These are phyloP conservation scores for Apiotrichum domesticum DNA, from an alignment of 1,284 basidiomycete species.

Conservation along the genomic window DNA sequence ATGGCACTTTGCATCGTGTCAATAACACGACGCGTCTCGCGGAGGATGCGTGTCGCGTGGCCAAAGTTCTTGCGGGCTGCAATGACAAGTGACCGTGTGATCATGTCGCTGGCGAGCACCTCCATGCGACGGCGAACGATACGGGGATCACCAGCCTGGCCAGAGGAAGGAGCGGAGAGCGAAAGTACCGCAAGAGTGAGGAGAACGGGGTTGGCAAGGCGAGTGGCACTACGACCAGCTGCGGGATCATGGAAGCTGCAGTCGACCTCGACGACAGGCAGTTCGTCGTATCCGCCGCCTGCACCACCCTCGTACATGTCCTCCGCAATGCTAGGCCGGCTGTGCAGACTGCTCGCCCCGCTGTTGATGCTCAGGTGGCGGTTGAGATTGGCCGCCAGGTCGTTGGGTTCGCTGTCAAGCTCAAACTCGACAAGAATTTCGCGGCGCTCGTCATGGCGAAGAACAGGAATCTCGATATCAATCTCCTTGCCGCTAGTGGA, in stretches of 20 bases:
- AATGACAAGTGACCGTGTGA: constrained; percentile 80
- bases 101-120: constrained; percentile 86
- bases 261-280: constrained; percentile 85
- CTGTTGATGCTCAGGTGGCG: constrained; percentile 4
- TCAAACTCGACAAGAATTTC: constrained; percentile 94
- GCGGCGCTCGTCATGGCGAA: constrained; percentile 83
- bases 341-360: neutral
- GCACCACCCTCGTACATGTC: constrained; percentile 57
- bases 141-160: constrained; percentile 65
- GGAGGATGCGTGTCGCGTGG: constrained; percentile 78
- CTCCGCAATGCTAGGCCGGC: neutral
- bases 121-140: constrained; percentile 91
- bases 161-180: constrained; percentile 48
- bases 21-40: constrained; percentile 80
- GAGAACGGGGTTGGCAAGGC: constrained; percentile 78
- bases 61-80: constrained; percentile 78
- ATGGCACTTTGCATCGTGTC: constrained; percentile 69
- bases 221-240: constrained; percentile 69
- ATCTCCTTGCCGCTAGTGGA: constrained; percentile 83
- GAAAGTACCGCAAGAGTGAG: constrained; percentile 82
- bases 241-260: constrained; percentile 86
- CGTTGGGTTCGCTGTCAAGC: constrained; percentile 51
- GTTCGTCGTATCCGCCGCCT: constrained; percentile 77
- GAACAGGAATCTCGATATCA: constrained; percentile 88
- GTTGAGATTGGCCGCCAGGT: neutral